Base-by-base conservation (phyloP, 352 stramenopile species). In the Globisporangium parvum region DNA sequence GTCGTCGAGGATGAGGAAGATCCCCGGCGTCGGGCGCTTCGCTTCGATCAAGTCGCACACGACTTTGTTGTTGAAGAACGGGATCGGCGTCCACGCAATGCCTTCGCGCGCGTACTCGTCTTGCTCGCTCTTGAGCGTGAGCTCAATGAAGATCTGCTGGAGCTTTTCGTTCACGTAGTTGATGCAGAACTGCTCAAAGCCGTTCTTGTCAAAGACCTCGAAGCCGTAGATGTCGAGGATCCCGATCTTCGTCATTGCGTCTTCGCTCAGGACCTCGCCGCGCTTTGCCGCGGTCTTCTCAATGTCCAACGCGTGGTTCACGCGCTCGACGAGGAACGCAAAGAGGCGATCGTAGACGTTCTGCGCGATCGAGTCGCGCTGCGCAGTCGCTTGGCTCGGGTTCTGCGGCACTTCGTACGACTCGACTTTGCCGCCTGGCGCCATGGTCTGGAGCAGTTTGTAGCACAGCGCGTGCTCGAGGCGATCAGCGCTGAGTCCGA, bases 151-250 rank as follows among this genome's bases (percentile, higher is more conserved):
- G 60, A 95, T 85, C 49, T 95, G 85, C 63, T 95, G 85, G 53
- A 95, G 59, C 78, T 95, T 80, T 65, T 95, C 90, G 70, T 96
- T 96, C 24, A 86, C 88, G 55, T 96, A 96, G 69, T 96, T 96
- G 69, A 96, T 96, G 52, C 88, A 94, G 58, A 97, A 96, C 63
- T 97, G 88, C 58, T 97, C 88, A 59, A 96, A 97, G 45, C 87
- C 86, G 62, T 97, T 97, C 56, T 93, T 92, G 50, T 96, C 75
- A 56, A 98, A 98, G 21, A 89, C 88, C 66, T 98, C 96, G 76
- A 98, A 98, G 1, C 96, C 94, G 65, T 98, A 98, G 57, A 98
- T 98, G 64, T 98, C 96, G 39, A 98, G 71, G 33, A 98, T 95
- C 48, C 92, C 90, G 63, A 98, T 87, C 52, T 67, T 93, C 18